These are phyloP conservation scores for Sinapis alba DNA, from an alignment of 441 rosid species.

Conservation along the genomic window DNA sequence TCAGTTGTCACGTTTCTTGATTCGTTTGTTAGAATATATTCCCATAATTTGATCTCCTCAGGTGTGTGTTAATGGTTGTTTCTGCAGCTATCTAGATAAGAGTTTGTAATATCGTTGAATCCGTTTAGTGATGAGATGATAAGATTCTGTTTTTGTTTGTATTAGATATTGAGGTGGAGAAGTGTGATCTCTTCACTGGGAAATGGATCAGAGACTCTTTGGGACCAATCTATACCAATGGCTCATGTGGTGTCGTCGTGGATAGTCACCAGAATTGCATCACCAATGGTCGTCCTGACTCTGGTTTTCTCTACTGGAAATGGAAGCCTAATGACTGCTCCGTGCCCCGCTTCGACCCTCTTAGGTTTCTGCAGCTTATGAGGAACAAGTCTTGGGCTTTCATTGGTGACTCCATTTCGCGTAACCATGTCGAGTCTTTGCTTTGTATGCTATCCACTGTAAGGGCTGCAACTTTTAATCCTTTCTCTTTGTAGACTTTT, in stretches of 20 bases:
- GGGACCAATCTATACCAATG: constrained; percentile 71
- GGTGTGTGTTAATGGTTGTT: neutral
- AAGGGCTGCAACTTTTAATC: constrained; percentile 27
- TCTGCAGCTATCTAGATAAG: neutral
- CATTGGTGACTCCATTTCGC: constrained; percentile 93
- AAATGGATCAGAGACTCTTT: constrained; percentile 77
- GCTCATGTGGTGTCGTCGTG: constrained; percentile 56
- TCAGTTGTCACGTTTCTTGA: neutral
- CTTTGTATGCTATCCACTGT: constrained; percentile 81
- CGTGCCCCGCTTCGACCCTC: constrained; percentile 66
- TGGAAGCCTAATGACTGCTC: constrained; percentile 76
- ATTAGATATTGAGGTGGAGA: constrained; percentile 42
- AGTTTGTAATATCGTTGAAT: neutral
- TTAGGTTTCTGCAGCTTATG: constrained; percentile 66
- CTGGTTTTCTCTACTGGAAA: constrained; percentile 76
- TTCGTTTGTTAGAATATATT: constrained; percentile 5
- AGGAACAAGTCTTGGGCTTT: constrained; percentile 77
- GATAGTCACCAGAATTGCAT: constrained; percentile 85
- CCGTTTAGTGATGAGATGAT: constrained; percentile 1
- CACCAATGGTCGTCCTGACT: constrained; percentile 82
- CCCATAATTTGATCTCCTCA: neutral
- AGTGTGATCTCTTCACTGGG: constrained; percentile 76
- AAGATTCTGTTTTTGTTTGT: constrained; percentile 12
- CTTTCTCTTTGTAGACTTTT: constrained; percentile 10
- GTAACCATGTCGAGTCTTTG: constrained; percentile 86